Percentiles rank a stretch among this genome's conserved stretches.
phyloP scores from a whole-genome alignment of 2,329 filamentous ascomycete species.

The Arthrinium phaeospermum region DNA sequence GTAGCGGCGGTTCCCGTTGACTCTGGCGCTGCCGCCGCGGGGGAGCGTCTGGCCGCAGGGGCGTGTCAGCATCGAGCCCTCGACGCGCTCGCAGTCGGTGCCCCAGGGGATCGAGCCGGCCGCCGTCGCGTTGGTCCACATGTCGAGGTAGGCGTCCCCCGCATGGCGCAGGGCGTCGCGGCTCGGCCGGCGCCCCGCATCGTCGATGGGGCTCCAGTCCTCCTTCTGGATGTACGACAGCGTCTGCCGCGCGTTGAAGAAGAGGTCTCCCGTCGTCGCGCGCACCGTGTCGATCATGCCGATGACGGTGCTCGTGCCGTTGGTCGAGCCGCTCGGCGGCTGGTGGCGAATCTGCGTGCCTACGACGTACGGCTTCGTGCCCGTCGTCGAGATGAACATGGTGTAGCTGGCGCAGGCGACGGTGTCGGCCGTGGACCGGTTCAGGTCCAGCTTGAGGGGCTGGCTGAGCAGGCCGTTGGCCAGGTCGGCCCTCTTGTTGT shows the following conservation, averaged over 20 bases:
- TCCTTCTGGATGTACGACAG: constrained; percentile 39
- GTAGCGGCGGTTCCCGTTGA: constrained; percentile 41
- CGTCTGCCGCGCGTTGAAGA: constrained; percentile 43
- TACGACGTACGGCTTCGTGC: constrained; percentile 40
- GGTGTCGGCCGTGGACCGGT: constrained; percentile 35
- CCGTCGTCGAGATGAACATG: constrained; percentile 40
- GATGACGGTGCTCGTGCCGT: constrained; percentile 29
- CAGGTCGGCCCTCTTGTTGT: constrained; percentile 35
- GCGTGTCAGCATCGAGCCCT: constrained; percentile 39
- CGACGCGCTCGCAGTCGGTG: constrained; percentile 42
- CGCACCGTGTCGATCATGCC: constrained; percentile 42
- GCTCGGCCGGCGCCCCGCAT: constrained; percentile 29
- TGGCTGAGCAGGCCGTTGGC: constrained; percentile 32
- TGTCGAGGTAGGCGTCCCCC: constrained; percentile 44
- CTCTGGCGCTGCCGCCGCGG: constrained; percentile 36
- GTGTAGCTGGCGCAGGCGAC: constrained; percentile 42
- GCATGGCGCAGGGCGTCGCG: constrained; percentile 41
- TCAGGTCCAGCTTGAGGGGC: constrained; percentile 34
- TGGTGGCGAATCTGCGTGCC: constrained; percentile 42
- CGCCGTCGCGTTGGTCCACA: constrained; percentile 44
- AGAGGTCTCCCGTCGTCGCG: constrained; percentile 43
- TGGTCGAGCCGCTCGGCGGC: neutral
- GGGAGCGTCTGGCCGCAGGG: constrained; percentile 40
- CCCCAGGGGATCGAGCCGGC: constrained; percentile 43
- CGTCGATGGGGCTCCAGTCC: constrained; percentile 38